A percentile compares a stretch with the other conserved stretches of the same genome.
These are phyloP conservation scores for Pseudogymnoascus sp. DNA, from an alignment of 2,329 filamentous ascomycete species.

Conservation along the genomic window DNA sequence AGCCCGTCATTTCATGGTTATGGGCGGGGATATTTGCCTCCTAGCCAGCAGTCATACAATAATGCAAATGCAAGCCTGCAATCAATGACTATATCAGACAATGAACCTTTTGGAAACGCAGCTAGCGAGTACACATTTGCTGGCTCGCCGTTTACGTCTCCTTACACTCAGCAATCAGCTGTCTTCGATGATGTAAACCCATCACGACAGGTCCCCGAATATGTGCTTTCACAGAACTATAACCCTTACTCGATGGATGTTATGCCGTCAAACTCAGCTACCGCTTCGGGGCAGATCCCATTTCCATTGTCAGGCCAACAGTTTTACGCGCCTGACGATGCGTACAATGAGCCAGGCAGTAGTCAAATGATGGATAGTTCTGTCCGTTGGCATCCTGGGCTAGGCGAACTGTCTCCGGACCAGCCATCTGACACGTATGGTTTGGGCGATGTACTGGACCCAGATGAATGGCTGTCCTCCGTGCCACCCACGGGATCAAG, in stretches of 20 bases:
- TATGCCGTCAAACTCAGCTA: neutral
- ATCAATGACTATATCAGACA: neutral
- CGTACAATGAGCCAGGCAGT: neutral
- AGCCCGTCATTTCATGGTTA: neutral
- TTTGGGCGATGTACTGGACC: neutral
- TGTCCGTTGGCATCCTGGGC: neutral
- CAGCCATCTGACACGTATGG: neutral
- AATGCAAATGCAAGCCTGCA: conserved; percentile 1
- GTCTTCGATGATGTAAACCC: neutral
- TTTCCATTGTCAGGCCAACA: neutral
- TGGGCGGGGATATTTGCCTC: neutral
- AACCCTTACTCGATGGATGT: neutral
- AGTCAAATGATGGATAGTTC: neutral
- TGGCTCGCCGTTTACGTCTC: neutral
- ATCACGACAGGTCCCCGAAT: neutral
- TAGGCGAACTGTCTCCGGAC: neutral
- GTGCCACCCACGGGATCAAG: neutral
- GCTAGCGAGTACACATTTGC: conserved; percentile 1
- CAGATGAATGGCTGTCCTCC: neutral
- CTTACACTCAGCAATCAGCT: neutral
- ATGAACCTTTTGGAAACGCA: neutral
- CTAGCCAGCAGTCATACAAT: neutral
- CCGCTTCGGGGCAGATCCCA: neutral
- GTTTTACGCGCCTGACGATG: neutral
- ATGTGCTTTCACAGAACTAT: neutral